A percentile compares a stretch with the other conserved stretches of the same genome.
Evolutionary conservation across 495 filamentous ascomycete genomes (phyloP).

Genomic region (Penicillium subrubescens): DNA sequence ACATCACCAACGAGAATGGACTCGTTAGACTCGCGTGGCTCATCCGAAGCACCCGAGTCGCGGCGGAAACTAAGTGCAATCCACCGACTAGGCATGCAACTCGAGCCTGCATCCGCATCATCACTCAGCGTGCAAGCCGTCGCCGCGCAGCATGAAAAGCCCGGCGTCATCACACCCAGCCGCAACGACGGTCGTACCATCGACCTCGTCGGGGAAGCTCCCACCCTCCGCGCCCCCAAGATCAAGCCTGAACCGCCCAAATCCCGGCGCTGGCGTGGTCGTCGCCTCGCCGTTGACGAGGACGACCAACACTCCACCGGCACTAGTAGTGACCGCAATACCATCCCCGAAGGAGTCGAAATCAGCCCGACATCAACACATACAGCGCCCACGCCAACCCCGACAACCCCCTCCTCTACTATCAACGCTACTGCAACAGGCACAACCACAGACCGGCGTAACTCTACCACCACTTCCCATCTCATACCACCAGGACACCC

Average conservation of each 20-base stretch:
- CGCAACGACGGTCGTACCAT: conserved; percentile 42
- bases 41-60: conserved; percentile 24
- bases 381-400: conserved; percentile 16
- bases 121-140: conserved; percentile 73
- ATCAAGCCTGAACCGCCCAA: conserved; percentile 49
- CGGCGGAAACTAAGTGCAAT: conserved; percentile 29
- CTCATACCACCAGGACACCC: conserved; percentile 28
- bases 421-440: not conserved
- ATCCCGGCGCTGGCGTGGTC: conserved; percentile 45
- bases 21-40: conserved; percentile 30
- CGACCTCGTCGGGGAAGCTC: conserved; percentile 22
- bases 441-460: conserved; percentile 22
- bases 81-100: conserved; percentile 47
- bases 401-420: conserved; percentile 6
- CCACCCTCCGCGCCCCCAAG: conserved; percentile 32
- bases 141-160: conserved; percentile 78
- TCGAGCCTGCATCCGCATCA: conserved; percentile 49
- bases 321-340: conserved; percentile 33
- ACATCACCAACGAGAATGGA: conserved; percentile 33
- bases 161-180: conserved; percentile 82
- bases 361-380: conserved; percentile 26
- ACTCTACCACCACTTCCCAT: conserved; percentile 32
- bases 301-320: conserved; percentile 28
- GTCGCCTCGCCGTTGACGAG: conserved; percentile 30
- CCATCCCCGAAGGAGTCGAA: conserved; percentile 34